These are phyloP conservation scores for Monosporozyma unispora DNA, from an alignment of 805 yeast species.

Conservation along the genomic window DNA sequence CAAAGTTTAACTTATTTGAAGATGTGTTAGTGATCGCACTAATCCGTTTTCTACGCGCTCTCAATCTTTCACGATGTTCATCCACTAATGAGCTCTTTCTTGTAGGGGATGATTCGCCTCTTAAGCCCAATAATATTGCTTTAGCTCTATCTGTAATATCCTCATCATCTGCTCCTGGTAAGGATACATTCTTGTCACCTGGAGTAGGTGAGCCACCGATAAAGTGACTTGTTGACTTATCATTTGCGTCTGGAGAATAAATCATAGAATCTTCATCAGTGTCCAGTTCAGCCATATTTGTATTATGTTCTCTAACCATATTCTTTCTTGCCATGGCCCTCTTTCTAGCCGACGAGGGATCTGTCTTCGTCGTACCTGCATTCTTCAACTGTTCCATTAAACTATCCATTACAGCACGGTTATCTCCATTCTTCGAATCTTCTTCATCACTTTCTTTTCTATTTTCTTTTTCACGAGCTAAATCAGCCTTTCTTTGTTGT, in stretches of 20 bases:
- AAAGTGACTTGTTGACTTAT: not conserved
- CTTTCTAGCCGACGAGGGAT: constrained; percentile 71
- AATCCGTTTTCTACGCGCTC: constrained; percentile 21
- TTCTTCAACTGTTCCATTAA: constrained; percentile 79
- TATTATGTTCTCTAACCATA: constrained; percentile 27
- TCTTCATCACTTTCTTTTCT: constrained; percentile 6
- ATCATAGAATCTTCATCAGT: constrained; percentile 23
- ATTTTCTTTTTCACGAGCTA: constrained; percentile 11
- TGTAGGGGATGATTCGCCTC: constrained; percentile 32
- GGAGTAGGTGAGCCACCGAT: constrained; percentile 7
- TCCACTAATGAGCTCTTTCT: constrained; percentile 16
- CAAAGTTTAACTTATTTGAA: constrained; percentile 12
- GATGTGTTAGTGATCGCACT: constrained; percentile 3
- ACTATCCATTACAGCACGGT: constrained; percentile 65
- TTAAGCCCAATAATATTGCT: constrained; percentile 49
- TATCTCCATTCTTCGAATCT: constrained; percentile 18
- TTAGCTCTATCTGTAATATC: constrained; percentile 45
- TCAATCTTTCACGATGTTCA: constrained; percentile 23
- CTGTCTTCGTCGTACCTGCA: constrained; percentile 70
- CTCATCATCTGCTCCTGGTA: constrained; percentile 18
- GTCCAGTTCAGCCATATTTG: constrained; percentile 14
- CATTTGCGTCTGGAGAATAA: constrained; percentile 19
- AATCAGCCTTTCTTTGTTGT: constrained; percentile 24
- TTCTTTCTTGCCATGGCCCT: constrained; percentile 68
- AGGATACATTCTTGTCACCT: not conserved